phyloP scores from a whole-genome alignment of 1,284 basidiomycete species.

The Cryptococcus sp. region DNA sequence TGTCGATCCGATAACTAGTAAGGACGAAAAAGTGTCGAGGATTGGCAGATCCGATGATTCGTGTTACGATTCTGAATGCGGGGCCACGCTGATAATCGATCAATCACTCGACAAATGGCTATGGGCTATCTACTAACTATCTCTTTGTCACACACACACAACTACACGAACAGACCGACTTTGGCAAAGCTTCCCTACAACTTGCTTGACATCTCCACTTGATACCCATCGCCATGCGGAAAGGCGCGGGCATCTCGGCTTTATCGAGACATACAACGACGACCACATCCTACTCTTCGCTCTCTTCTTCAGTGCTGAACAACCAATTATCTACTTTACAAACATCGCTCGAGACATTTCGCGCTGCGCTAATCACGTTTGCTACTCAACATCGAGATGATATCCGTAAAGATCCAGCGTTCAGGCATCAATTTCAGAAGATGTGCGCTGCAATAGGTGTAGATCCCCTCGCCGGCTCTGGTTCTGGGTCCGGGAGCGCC shows the following conservation, averaged over 20 bases:
- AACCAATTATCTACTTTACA: slow-evolving; percentile 77
- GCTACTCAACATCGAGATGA: slow-evolving; percentile 79
- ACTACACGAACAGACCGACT: background rate
- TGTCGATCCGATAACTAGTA: no score
- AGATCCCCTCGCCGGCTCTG: slow-evolving; percentile 78
- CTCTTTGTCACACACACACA: background rate
- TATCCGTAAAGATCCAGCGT: slow-evolving; percentile 81
- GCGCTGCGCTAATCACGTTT: slow-evolving; percentile 74
- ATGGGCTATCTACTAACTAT: no score
- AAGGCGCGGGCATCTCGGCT: slow-evolving; percentile 57
- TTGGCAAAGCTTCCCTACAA: background rate
- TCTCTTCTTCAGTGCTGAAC: slow-evolving; percentile 76
- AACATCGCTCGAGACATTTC: slow-evolving; percentile 80
- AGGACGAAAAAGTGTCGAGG: no score
- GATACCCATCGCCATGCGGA: slow-evolving; percentile 48
- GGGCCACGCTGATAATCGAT: no score
- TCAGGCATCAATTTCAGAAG: slow-evolving; percentile 89
- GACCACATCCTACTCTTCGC: slow-evolving; percentile 65
- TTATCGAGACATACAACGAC: slow-evolving; percentile 54
- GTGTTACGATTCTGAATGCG: no score
- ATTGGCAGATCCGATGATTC: no score
- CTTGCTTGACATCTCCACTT: background rate
- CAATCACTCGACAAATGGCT: no score
- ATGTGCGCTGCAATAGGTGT: slow-evolving; percentile 96
- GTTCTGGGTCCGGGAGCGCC: slow-evolving; percentile 2